A percentile compares a stretch with the other conserved stretches of the same genome.
These are phyloP conservation scores for Aspergillus puulaauensis DNA, from an alignment of 2,329 filamentous ascomycete genomes.

Conservation along the genomic window DNA sequence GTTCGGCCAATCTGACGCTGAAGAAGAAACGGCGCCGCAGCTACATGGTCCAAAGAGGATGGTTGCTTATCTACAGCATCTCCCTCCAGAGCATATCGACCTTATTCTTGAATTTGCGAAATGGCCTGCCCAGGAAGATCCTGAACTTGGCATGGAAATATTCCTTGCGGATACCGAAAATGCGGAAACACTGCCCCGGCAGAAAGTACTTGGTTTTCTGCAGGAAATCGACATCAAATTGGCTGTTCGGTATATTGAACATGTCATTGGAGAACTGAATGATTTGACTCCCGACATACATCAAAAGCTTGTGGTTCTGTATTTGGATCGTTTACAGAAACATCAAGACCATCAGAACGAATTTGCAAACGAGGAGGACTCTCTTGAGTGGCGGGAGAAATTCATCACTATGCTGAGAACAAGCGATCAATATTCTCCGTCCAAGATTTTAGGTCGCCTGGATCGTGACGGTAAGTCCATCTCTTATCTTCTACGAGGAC, in stretches of 20 bases:
- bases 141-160: conserved; percentile 81
- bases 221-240: conserved; percentile 66
- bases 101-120: conserved; percentile 87
- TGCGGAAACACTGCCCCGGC: conserved; percentile 81
- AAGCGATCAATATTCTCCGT: conserved; percentile 78
- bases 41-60: conserved; percentile 82
- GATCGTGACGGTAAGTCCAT: conserved; percentile 69
- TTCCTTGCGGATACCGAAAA: conserved; percentile 94
- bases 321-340: conserved; percentile 56
- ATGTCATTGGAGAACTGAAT: conserved; percentile 82
- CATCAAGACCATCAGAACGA: conserved; percentile 38
- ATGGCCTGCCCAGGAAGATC: conserved; percentile 76
- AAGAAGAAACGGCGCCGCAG: conserved; percentile 43
- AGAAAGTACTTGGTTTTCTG: conserved; percentile 73
- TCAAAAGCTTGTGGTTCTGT: conserved; percentile 74
- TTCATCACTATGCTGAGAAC: conserved; percentile 73
- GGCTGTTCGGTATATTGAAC: conserved; percentile 81
- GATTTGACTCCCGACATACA: conserved; percentile 86
- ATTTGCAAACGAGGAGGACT: conserved; percentile 44
- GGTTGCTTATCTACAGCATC: conserved; percentile 82
- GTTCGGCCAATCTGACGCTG: conserved; percentile 65
- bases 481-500: no score
- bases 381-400: conserved; percentile 61
- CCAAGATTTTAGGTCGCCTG: conserved; percentile 73
- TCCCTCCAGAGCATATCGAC: conserved; percentile 84